Evolutionary conservation across 2,329 filamentous ascomycete genomes (phyloP).

Genomic region (Fusarium continuum): DNA sequence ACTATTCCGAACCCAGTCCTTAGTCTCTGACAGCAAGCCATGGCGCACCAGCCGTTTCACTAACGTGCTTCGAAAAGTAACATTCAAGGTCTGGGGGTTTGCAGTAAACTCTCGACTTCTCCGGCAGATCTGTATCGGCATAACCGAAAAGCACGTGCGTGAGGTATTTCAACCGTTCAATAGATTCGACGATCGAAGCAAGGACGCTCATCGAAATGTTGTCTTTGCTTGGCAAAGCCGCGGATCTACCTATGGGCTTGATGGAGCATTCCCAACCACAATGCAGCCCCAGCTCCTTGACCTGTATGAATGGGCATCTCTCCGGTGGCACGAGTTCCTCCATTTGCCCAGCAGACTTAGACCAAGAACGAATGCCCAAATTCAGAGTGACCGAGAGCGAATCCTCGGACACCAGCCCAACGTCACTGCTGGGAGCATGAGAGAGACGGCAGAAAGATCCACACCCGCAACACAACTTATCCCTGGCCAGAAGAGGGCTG

Average conservation of each 20-base stretch:
- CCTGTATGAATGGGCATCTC: not conserved
- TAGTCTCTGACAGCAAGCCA: not conserved
- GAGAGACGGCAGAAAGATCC: too few species aligned
- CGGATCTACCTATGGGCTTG: not conserved
- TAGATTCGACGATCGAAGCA: not conserved
- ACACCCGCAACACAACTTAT: too few species aligned
- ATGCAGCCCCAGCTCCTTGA: not conserved
- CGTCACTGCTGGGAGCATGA: too few species aligned
- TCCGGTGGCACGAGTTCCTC: not conserved
- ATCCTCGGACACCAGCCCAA: too few species aligned
- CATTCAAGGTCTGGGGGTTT: not conserved
- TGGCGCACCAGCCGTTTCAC: not conserved
- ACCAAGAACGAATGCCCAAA: too few species aligned
- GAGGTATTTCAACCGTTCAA: not conserved
- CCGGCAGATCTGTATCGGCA: not conserved
- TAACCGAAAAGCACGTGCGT: not conserved
- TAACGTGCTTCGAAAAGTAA: not conserved
- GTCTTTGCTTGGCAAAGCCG: not conserved
- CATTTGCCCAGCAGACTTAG: not conserved
- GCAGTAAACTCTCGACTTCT: not conserved
- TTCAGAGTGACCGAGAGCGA: too few species aligned
- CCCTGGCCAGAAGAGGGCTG: too few species aligned
- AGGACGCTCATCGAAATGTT: not conserved
- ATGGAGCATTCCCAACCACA: not conserved
- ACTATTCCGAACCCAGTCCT: too few species aligned